These are phyloP conservation scores for Aspergillus pseudoviridinutans DNA, from an alignment of 2,329 filamentous ascomycete species.

Conservation along the genomic window DNA sequence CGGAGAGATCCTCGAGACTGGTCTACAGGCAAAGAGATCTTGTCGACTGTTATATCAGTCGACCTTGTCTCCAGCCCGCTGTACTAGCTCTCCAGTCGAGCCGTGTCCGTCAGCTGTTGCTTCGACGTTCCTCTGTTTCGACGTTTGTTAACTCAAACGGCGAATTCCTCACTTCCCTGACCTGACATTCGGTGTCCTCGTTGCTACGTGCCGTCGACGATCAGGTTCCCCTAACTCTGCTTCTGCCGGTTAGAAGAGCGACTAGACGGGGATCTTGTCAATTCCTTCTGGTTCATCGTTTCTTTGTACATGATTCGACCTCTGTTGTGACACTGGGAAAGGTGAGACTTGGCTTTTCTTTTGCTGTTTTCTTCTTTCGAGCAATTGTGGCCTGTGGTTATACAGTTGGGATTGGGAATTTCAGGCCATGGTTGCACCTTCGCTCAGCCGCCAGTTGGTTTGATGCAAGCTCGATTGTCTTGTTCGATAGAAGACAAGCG, in stretches of 20 bases:
- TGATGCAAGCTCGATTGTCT: slow-evolving; percentile 1
- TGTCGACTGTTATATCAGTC: slow-evolving; percentile 24
- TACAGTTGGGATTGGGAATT: not conserved
- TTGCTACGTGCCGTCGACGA: slow-evolving; percentile 29
- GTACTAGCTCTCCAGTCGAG: slow-evolving; percentile 35
- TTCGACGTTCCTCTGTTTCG: slow-evolving; percentile 32
- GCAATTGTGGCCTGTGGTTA: not conserved
- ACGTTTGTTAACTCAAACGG: slow-evolving; percentile 41
- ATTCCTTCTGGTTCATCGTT: slow-evolving; percentile 20
- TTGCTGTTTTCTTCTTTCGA: slow-evolving; percentile 1
- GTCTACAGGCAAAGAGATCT: slow-evolving; percentile 29
- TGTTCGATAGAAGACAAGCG: slow-evolving; percentile 3
- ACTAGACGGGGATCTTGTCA: slow-evolving; percentile 26
- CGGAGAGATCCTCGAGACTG: slow-evolving; percentile 38
- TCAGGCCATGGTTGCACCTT: not conserved
- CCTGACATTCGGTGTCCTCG: slow-evolving; percentile 28
- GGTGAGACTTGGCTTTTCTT: slow-evolving; percentile 17
- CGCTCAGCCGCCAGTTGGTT: not conserved
- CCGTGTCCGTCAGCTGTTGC: slow-evolving; percentile 36
- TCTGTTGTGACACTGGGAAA: slow-evolving; percentile 21
- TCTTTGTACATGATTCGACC: slow-evolving; percentile 22
- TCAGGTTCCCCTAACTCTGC: slow-evolving; percentile 32
- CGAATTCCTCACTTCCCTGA: slow-evolving; percentile 21
- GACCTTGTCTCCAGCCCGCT: slow-evolving; percentile 26
- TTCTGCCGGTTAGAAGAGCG: slow-evolving; percentile 39